Evolutionary conservation across 345 rosid genomes (phyloP).

Genomic region (Brassica nigra): DNA sequence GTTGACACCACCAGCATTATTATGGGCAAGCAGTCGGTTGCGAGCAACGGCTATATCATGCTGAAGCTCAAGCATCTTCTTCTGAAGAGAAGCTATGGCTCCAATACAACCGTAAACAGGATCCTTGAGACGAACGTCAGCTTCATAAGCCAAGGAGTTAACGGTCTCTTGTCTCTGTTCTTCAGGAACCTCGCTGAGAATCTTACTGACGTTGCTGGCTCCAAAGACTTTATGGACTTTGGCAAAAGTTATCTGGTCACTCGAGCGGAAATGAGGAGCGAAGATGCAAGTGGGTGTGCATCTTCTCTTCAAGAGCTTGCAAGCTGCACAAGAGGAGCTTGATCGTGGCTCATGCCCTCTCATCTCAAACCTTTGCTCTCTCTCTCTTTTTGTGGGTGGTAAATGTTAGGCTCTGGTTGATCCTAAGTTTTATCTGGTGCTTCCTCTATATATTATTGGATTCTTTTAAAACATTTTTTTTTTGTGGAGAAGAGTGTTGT

Average conservation of each 20-base stretch:
- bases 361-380: conserved; percentile 30
- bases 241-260: conserved; percentile 73
- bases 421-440: conserved; percentile 23
- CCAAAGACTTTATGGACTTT: conserved; percentile 93
- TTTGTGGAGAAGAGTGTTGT: conserved; percentile 29
- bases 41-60: conserved; percentile 76
- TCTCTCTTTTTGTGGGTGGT: conserved; percentile 12
- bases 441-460: conserved; percentile 29
- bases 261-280: conserved; percentile 79
- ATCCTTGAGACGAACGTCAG: conserved; percentile 85
- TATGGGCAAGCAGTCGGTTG: conserved; percentile 60
- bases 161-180: conserved; percentile 90
- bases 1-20: conserved; percentile 27
- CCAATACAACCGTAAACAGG: conserved; percentile 96
- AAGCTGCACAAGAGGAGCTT: conserved; percentile 89
- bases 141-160: conserved; percentile 84
- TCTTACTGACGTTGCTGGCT: conserved; percentile 94
- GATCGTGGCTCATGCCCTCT: conserved; percentile 76
- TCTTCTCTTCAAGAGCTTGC: conserved; percentile 82
- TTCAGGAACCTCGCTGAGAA: conserved; percentile 76
- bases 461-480: neutral
- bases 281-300: conserved; percentile 81
- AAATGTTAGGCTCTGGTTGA: conserved; percentile 33
- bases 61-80: conserved; percentile 75
- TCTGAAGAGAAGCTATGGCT: conserved; percentile 74